Base-by-base conservation (phyloP, 2,329 filamentous ascomycete genomes). In the Zymoseptoria passerinii region DNA sequence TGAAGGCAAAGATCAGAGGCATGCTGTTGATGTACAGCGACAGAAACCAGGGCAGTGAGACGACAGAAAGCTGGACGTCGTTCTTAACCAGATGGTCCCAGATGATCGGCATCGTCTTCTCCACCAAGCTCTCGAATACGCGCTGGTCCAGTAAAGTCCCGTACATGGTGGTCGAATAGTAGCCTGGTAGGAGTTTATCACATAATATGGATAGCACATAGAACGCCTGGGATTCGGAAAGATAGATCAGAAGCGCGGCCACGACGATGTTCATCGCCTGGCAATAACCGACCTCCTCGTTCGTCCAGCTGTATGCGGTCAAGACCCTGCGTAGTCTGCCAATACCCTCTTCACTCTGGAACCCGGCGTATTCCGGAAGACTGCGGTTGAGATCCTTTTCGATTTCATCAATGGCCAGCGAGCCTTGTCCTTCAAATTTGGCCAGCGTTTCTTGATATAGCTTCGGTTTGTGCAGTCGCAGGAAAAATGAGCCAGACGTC, bases 181-280 rank as follows among this genome's bases (percentile, higher is more conserved):
- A 99, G 4, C 94, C 94, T 0, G 94, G 94, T 3, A 97, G 83
- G 1, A 99, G 80, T 52, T 92, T 87, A 72, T 97, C 92, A 77
- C 94, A 99, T 16, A 99, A 80, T 1, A 92, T 82, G 1, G 91
- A 95, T 50, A 99, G 83, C 7, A 96, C 80, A 73, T 94, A 99
- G 76, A 97, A 99, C 1, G 94, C 94, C 75, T 99, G 94, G 0
- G 88, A 76, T 75, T 99, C 94, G 8, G 92, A 97, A 85, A 95
- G 95, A 78, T 97, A 97, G 68, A 99, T 99, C 67, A 99, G 81
- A 58, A 99, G 78, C n/a, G 94, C 94, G 18, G 94, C 94, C 56
- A 96, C 92, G 35, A 99, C 94, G 66, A 99, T 99, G 74, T 99
- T 99, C 94, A 99, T 99, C 62, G 94, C 94, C 75, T 99, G 94